Conservation (phyloP, 805 yeast species). For the Candida golubevii region DNA sequence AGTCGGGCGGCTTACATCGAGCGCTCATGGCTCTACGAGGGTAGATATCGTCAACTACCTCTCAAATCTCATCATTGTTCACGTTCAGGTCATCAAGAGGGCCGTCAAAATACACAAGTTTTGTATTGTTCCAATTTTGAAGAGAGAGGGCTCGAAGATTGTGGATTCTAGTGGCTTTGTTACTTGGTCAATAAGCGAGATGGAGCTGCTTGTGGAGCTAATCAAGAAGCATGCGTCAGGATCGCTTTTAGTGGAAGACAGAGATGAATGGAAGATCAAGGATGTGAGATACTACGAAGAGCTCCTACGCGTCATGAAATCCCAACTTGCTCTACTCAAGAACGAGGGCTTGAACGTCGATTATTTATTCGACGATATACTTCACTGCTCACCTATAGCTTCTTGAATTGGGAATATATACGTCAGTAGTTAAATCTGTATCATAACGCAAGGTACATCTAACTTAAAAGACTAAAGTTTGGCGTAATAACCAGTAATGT, state of each 20-base stretch:
- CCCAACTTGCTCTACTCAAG: conserved; percentile 61
- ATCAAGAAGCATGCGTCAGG: conserved; percentile 68
- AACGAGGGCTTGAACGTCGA: conserved; percentile 70
- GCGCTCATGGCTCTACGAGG: conserved; percentile 41
- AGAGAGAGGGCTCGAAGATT: conserved; percentile 22
- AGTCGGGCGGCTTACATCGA: conserved; percentile 32
- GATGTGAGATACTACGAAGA: conserved; percentile 46
- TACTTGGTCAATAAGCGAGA: conserved; percentile 71
- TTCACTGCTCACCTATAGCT: conserved; percentile 12
- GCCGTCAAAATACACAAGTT: conserved; percentile 53
- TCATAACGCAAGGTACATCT: conserved; percentile 1
- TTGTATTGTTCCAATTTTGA: conserved; percentile 42
- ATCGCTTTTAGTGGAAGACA: conserved; percentile 34
- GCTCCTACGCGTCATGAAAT: conserved; percentile 50
- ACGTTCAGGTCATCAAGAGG: conserved; percentile 34
- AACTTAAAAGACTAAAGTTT: conserved; percentile 22
- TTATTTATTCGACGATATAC: conserved; percentile 51
- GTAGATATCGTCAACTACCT: conserved; percentile 40
- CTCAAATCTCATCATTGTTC: conserved; percentile 35
- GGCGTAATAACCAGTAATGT: conserved; percentile 55
- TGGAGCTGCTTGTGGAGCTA: conserved; percentile 52
- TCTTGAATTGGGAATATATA: not conserved
- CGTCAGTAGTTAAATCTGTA: too few species aligned
- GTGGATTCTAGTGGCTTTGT: conserved; percentile 47
- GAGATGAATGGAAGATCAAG: conserved; percentile 24